Percentiles rank a stretch among this genome's conserved stretches.
Conservation (phyloP, 2,329 filamentous ascomycete genomes). For the Cadophora sp. region DNA sequence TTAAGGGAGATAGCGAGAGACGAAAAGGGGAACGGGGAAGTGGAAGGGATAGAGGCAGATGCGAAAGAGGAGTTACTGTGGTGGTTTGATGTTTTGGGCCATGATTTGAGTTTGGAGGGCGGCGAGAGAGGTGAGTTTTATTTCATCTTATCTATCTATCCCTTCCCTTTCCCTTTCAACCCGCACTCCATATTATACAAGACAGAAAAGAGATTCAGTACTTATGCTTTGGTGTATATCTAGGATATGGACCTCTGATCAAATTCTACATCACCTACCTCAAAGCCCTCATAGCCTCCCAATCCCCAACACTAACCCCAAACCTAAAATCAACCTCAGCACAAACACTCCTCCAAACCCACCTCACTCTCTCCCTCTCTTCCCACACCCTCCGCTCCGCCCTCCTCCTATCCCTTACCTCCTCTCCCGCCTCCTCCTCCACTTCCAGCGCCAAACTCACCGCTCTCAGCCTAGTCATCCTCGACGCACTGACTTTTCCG, state of each 20-base stretch:
- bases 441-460: background rate
- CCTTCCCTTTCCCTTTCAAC: too few relatives aligned
- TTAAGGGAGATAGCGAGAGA: background rate
- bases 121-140: background rate
- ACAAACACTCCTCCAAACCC: background rate
- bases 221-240: background rate
- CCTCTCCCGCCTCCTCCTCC: background rate
- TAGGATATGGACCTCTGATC: background rate
- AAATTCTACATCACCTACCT: background rate
- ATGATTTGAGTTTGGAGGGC: background rate
- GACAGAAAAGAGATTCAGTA: too few relatives aligned
- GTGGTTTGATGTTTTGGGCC: background rate
- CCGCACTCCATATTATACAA: too few relatives aligned
- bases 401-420: background rate
- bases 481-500: background rate
- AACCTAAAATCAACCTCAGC: too few relatives aligned
- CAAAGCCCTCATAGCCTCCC: background rate
- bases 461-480: background rate
- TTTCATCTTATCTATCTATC: too few relatives aligned
- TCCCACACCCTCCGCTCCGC: background rate
- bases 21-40: background rate
- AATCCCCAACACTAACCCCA: too few relatives aligned
- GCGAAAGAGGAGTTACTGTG: background rate
- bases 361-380: background rate
- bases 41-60: background rate